Percentiles rank a stretch among this genome's conserved stretches.
Conservation (phyloP, 2,329 filamentous ascomycete species). For the Paecilomyces variotii region DNA sequence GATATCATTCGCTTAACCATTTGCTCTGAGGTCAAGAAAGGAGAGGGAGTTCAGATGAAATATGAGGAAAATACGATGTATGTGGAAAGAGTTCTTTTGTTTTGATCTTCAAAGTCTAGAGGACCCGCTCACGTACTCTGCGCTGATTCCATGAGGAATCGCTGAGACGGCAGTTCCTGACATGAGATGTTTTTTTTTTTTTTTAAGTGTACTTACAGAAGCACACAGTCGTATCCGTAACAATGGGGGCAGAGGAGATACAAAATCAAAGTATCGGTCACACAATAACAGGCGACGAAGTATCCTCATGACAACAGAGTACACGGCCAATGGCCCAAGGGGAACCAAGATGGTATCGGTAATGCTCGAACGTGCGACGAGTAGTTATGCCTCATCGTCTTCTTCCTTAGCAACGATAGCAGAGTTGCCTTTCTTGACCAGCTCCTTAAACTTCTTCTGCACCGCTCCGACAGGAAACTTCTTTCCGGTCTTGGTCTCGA, state of each 20-base stretch:
- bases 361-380: not conserved
- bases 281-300: not conserved
- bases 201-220: not conserved
- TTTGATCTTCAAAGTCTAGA: not conserved
- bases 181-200: not conserved
- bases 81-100: not conserved
- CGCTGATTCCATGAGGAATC: not conserved
- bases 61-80: not conserved
- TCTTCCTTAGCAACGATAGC: not conserved
- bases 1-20: not conserved
- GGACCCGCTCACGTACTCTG: not conserved
- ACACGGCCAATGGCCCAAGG: not conserved
- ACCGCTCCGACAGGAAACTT: conserved; percentile 26
- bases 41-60: not conserved
- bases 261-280: not conserved
- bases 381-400: not conserved
- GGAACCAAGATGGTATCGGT: not conserved
- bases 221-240: not conserved
- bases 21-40: not conserved
- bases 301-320: not conserved
- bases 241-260: not conserved
- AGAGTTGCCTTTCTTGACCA: conserved; percentile 17
- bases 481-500: conserved; percentile 22
- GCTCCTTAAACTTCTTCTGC: conserved; percentile 34
- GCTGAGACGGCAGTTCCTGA: not conserved